These are phyloP conservation scores for Heritiera fomes DNA, from an alignment of 345 rosid genomes.

Conservation along the genomic window DNA sequence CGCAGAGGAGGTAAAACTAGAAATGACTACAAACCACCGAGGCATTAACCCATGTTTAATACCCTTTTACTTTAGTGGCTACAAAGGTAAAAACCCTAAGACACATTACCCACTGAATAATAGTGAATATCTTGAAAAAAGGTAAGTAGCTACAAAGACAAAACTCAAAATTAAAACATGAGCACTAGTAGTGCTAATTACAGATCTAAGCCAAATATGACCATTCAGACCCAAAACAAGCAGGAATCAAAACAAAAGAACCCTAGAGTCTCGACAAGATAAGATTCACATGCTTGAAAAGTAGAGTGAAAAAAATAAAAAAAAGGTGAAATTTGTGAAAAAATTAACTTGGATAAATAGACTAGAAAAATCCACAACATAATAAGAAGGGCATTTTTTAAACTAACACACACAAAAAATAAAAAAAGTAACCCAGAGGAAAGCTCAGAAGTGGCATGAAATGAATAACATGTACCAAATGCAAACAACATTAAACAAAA, in stretches of 20 bases:
- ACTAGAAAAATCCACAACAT: neutral
- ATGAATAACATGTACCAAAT: neutral
- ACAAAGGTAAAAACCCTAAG: neutral
- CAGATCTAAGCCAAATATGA: conserved; percentile 41
- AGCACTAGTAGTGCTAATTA: conserved; percentile 13
- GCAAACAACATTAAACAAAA: neutral
- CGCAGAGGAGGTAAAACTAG: neutral
- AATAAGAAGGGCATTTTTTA: neutral
- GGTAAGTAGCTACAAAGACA: neutral
- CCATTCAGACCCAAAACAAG: conserved; percentile 4
- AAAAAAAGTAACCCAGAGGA: neutral
- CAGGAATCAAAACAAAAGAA: conserved; percentile 8
- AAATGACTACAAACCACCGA: neutral
- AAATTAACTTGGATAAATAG: neutral
- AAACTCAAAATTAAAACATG: neutral
- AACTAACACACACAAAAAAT: neutral
- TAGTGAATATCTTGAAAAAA: conserved; percentile 1
- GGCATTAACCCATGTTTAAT: conserved; percentile 14
- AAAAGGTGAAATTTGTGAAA: neutral
- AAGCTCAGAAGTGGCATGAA: neutral
- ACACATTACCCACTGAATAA: conserved; percentile 7
- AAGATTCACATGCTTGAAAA: conserved; percentile 2
- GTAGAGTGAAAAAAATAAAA: neutral
- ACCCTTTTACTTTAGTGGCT: conserved; percentile 16
- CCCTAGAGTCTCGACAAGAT: neutral